Evolutionary conservation across 106 monocot genomes (phyloP), one percentile per base, ranked within the genome.

Genomic region (Cymbidium sinense): DNA sequence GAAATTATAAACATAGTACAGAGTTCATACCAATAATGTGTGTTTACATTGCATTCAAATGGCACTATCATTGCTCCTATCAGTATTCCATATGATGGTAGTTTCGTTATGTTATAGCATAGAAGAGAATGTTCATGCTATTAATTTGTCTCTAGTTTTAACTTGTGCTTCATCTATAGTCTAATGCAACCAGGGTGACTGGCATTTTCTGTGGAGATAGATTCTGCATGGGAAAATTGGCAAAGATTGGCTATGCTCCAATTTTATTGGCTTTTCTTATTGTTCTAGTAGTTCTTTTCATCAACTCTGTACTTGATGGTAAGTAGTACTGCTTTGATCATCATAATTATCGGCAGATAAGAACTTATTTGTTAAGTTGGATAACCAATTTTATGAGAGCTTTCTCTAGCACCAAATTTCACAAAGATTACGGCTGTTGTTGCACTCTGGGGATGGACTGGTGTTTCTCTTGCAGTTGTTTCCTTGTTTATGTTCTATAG

Each of bases 381-480:
- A 70, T 30, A 13, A 62, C 72, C 64, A 17, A 84, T 27, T 82
- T 76, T 17, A 13, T 50, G 41, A 25, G 58, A 18, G 15, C 54
- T 72, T 18, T 75, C 25, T 74, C 2, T 76, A 98, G 99, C 85
- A 54, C 82, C 99, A 47, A 93, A 87, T 81, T 92, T 99, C 85
- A 75, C 87, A 6, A 94, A 84, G 77, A 72, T 98, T 79, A 92
- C 92, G 82, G 91, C 94, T 75, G 79, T 76, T 75, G 84, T 87
- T 86, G 98, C 88, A 73, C 83, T 98, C 33, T 98, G 94, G 94
- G 84, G 87, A 36, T 98, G 92, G 90, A 83, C 69, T 82, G 88
- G 75, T 58, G 51, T 94, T 79, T 92, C 89, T 86, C 82, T 94
- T 87, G 87, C 81, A 70, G 81, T 87, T 77, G 88, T 76, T 72